Base-by-base conservation (phyloP, 2,329 filamentous ascomycete species). In the Monosporascus ibericus region DNA sequence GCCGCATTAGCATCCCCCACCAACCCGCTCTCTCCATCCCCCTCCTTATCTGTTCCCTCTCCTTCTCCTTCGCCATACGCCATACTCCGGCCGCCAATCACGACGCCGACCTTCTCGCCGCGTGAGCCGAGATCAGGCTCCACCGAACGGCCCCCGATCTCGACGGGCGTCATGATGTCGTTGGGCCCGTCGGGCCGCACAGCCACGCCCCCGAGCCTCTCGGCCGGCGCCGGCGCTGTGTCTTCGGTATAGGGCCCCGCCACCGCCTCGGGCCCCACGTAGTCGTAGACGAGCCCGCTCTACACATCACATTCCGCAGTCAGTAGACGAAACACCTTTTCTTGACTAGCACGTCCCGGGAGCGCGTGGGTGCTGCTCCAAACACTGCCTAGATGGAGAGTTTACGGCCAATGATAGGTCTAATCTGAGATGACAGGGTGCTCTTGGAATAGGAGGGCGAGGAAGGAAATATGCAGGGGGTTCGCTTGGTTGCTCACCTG, bases 141-240 rank as follows among this genome's bases (percentile, higher is more conserved):
- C 5, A 22, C 42, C 22, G 25, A n/a, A 17, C 22, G 30, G 15
- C 48, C 57, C 46, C 75, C 78, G 14, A 84, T 78, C 69, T 84
- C 81, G 3, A 83, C 78, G 4, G 80, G 74, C 20, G 68, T 69
- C 1, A 71, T 65, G 40, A 81, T 79, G 58, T 81, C 77, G 9
- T 69, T 71, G 4, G 79, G 78, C 15, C 66, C 68, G 14, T 78
- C 67, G 7, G 80, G 77, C 44, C 64, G 63, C 22, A 70, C 50
- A 3, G 75, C 73, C 22, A 78, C 75, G 1, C 72, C 72, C 36
- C 70, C 65, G n/a, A 58, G 57, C n/a, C 55, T 59, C 34, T 58
- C 50, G 3, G 62, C 64, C 4, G 69, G 68, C 52, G 65, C 68
- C 34, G 67, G 65, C 7, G 63, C 62, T 22, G 58, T 4, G 20